Percentiles rank a stretch among this genome's conserved stretches.
Conservation (phyloP, 2,329 filamentous ascomycete genomes). For the Fusarium nygamai region DNA sequence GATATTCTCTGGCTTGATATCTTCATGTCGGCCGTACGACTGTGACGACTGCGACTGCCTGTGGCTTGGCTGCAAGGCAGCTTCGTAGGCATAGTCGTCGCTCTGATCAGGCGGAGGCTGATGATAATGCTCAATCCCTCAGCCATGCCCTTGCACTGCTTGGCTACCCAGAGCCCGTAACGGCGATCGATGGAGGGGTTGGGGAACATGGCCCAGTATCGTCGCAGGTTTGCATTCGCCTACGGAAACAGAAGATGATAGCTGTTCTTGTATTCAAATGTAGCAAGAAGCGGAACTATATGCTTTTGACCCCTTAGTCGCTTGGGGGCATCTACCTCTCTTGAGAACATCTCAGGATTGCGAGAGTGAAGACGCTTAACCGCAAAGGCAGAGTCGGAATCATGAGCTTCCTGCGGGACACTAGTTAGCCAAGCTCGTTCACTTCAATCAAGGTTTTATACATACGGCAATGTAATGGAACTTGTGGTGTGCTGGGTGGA, state of each 20-base stretch:
- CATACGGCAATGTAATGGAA: neutral
- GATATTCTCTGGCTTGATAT: neutral
- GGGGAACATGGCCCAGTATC: conserved; percentile 1
- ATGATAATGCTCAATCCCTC: neutral
- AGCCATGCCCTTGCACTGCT: neutral
- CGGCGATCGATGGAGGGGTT: neutral
- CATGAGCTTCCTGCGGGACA: neutral
- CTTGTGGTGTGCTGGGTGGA: neutral
- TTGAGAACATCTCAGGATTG: neutral
- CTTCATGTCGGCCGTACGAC: neutral
- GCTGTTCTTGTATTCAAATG: neutral
- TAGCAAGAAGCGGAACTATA: neutral
- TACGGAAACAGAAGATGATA: neutral
- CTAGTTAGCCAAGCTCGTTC: neutral
- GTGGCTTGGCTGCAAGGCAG: neutral
- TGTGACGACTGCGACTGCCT: neutral
- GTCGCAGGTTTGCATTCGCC: neutral
- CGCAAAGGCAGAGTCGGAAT: neutral
- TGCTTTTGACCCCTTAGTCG: neutral
- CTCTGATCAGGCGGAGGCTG: neutral
- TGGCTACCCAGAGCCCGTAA: neutral
- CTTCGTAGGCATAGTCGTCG: neutral
- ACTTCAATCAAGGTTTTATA: neutral
- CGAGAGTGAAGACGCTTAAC: neutral
- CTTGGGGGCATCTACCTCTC: neutral